phyloP scores from a whole-genome alignment of 2,329 filamentous ascomycete genomes.

The Plectosphaerella plurivora region DNA sequence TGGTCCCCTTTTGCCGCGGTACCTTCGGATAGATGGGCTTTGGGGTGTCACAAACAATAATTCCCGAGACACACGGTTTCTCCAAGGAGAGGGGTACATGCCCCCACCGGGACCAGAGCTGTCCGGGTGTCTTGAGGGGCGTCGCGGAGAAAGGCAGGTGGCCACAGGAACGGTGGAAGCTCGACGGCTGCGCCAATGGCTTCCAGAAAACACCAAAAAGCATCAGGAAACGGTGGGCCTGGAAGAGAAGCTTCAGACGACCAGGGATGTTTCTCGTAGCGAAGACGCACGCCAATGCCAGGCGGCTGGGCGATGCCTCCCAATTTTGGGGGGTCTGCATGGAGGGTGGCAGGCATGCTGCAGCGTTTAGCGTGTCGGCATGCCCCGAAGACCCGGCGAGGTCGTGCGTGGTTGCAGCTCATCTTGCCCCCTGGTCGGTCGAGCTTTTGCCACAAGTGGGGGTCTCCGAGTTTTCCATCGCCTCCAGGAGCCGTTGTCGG shows the following conservation, averaged over 20 bases:
- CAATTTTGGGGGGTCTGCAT: background rate
- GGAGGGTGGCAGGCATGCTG: background rate
- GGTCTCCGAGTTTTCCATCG: background rate
- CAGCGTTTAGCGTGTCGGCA: constrained; percentile 1
- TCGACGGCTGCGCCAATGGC: background rate
- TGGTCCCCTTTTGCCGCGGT: no score
- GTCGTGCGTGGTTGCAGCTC: background rate
- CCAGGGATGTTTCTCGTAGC: background rate
- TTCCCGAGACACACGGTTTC: background rate
- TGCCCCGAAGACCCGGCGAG: constrained; percentile 1
- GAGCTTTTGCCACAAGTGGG: background rate
- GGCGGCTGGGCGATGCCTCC: background rate
- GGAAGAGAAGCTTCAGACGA: background rate
- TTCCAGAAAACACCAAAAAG: background rate
- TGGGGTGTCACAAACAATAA: background rate
- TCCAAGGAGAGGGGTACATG: background rate
- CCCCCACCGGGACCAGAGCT: background rate
- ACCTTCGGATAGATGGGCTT: background rate
- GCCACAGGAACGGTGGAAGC: background rate
- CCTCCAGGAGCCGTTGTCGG: background rate
- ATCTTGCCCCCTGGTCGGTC: background rate
- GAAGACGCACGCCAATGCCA: background rate
- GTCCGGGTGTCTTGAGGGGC: no score
- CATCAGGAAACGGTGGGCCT: background rate
- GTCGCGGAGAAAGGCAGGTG: no score